These are phyloP conservation scores for Aspergillus sp. DNA, from an alignment of 2,329 filamentous ascomycete species.

Conservation along the genomic window DNA sequence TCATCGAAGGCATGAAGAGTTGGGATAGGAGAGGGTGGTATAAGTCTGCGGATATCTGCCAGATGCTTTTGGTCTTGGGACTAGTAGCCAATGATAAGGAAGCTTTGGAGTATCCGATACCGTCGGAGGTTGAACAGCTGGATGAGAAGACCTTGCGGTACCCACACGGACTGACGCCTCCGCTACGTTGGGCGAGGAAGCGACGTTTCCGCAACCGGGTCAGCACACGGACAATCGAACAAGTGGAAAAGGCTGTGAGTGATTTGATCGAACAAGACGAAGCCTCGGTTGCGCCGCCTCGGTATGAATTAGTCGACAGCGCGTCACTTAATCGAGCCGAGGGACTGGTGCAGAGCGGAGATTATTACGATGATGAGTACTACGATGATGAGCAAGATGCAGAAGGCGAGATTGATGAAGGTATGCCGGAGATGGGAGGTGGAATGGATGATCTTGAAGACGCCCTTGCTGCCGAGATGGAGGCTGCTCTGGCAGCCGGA, in stretches of 20 bases:
- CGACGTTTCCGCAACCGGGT: conserved; percentile 77
- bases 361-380: conserved; percentile 33
- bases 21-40: conserved; percentile 85
- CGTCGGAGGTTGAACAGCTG: conserved; percentile 56
- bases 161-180: conserved; percentile 80
- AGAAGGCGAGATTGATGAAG: conserved; percentile 43
- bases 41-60: conserved; percentile 81
- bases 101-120: conserved; percentile 60
- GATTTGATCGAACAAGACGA: conserved; percentile 65
- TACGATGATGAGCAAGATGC: conserved; percentile 46
- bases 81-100: conserved; percentile 60
- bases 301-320: conserved; percentile 58
- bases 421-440: conserved; percentile 27
- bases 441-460: conserved; percentile 35
- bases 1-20: conserved; percentile 86
- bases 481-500: conserved; percentile 35
- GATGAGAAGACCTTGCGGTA: conserved; percentile 60
- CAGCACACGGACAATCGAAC: conserved; percentile 74
- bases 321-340: conserved; percentile 41
- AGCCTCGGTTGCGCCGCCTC: conserved; percentile 49
- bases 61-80: conserved; percentile 78
- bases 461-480: conserved; percentile 38
- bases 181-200: conserved; percentile 77
- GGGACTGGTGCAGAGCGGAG: conserved; percentile 38
- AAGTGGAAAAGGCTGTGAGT: conserved; percentile 73